Evolutionary conservation across 257 asterid species (phyloP).

Genomic region (Fraxinus americana): DNA sequence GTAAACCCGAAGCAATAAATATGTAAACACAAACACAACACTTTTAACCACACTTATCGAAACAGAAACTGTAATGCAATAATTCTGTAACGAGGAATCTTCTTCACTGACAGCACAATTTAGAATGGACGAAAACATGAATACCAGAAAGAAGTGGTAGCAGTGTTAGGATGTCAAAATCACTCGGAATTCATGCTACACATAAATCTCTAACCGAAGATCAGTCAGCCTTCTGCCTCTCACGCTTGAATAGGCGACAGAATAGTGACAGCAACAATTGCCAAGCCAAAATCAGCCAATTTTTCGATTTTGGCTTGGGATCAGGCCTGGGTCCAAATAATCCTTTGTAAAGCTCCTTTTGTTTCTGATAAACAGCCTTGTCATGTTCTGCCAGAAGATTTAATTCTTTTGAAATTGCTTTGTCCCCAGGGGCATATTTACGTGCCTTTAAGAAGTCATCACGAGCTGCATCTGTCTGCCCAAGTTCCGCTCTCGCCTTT

Average conservation of each 20-base stretch:
- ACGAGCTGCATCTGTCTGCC: constrained; percentile 94
- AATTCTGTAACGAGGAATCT: neutral
- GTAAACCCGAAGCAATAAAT: neutral
- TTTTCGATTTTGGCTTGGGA: constrained; percentile 51
- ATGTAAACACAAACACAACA: neutral
- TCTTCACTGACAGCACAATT: neutral
- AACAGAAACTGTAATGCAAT: neutral
- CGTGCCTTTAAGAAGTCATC: constrained; percentile 89
- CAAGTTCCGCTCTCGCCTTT: constrained; percentile 93
- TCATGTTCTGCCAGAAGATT: constrained; percentile 78
- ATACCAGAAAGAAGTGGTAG: neutral
- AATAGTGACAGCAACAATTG: constrained; percentile 68
- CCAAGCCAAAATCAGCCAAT: constrained; percentile 59
- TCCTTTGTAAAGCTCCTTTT: constrained; percentile 95
- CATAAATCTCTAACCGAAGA: neutral
- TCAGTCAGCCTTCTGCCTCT: constrained; percentile 66
- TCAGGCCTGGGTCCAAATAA: constrained; percentile 75
- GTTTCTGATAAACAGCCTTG: constrained; percentile 84
- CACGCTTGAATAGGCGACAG: constrained; percentile 51
- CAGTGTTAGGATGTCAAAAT: neutral
- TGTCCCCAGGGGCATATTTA: constrained; percentile 79
- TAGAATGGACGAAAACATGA: neutral
- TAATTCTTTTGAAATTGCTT: constrained; percentile 70
- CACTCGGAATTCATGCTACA: neutral
- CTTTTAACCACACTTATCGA: neutral